Evolutionary conservation across 495 filamentous ascomycete genomes (phyloP), one percentile per base, ranked within the genome.

Genomic region (Podospora pseudoanserina): DNA sequence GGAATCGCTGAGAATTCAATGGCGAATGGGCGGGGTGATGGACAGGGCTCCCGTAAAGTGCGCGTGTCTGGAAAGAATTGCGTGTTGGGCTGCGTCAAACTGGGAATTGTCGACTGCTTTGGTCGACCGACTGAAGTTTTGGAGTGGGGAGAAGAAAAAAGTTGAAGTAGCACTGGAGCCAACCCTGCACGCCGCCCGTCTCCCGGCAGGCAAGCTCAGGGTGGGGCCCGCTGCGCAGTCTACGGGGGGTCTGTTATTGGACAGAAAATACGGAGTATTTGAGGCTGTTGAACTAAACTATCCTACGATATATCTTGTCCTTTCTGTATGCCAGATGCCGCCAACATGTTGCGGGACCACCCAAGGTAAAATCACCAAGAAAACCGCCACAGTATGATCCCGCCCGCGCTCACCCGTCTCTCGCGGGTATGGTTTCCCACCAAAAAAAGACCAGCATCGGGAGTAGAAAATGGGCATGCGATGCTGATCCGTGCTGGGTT

Each of bases 381-480:
- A 30, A 23, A 6, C 5, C 16, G 4, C 27, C 20, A 32, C 59
- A 61, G 23, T n/a, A 75, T 74, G 73, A 55, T 69, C n/a, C 72
- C 66, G 19, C 73, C 68, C 16, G 65, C 65, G 30, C 63, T 70
- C 32, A 57, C 73, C 57, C 86, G 92, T 62, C 79, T 91, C 20
- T 92, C 91, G 13, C 87, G 83, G 53, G 86, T 93, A 72, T 96
- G 93, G 91, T 84, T 88, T 20, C 91, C 92, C 0, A 90, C 87
- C 15, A 89, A 89, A 61, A 90, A 91, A n/a, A 88, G 92, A 65
- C 81, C 87, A 3, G 68, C 59, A 9, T 32, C 71, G 0, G 81
- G 83, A 63, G 82, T 82, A 65, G 76, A 85, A 83, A 90, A 93
- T 81, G 86, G 86, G 56, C 89, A 96, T 79, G 83, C 88, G 9